Base-by-base conservation (phyloP, 768 basidiomycete species). In the Mycena vitilis region DNA sequence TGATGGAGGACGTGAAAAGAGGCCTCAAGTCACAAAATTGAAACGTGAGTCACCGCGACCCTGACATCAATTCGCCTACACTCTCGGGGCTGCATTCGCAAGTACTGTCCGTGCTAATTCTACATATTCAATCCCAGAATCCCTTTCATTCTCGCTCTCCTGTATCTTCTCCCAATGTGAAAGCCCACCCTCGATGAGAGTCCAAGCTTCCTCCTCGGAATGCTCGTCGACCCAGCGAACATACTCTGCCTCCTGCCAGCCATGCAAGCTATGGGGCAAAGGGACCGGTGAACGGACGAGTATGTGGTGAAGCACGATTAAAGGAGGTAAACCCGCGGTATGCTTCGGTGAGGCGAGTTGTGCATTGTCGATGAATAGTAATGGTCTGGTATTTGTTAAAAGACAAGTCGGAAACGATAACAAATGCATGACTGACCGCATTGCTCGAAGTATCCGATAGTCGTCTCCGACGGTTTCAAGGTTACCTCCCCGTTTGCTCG, bases 141-240 rank as follows among this genome's bases (percentile, higher is more conserved):
- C 76, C 9, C 77, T 74, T 54, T 87, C 86, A 30, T 85, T 87
- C 71, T 89, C 86, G 23, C 80, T 84, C 75, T 89, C 91, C 12
- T 88, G 82, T 22, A 88, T 81, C 74, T 90, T 91, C 77, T 95
- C 91, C 93, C 92, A 95, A 67, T 91, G 90, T 5, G 86, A 75
- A 20, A 98, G 80, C 0, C 93, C 92, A 18, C 91, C 86, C 60
- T 96, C 93, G 13, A 99, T 81, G 52, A 99, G 84, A 16, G 87
- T 88, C 87, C 89, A 88, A 10, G 92, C 87, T 76, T 98, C 97
- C 66, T 85, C 86, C 67, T 91, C 89, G 2, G 89, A 83, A 75
- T 98, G 98, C 76, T 98, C 96, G 66, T 95, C 92, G 15, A 99
- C 85, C 96, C 96, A 99, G 51, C 94, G 88, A 56, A 98, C 94